Evolutionary conservation across 2,329 filamentous ascomycete genomes (phyloP).

Genomic region (Escovopsis sp.): DNA sequence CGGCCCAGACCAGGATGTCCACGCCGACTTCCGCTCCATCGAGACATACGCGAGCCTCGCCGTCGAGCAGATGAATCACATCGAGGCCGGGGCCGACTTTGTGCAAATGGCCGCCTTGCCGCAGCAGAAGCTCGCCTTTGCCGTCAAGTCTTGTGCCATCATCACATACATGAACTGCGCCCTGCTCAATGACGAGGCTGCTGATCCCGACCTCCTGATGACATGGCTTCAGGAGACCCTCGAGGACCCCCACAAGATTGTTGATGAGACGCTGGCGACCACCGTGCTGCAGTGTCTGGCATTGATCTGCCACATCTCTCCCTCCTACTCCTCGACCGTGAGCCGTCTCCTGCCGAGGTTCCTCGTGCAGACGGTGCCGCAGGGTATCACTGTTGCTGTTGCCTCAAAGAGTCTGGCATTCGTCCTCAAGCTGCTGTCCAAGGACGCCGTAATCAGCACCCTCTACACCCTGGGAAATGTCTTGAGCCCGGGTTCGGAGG

Average conservation of each 20-base stretch:
- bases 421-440: slow-evolving; percentile 67
- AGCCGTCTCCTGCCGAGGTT: slow-evolving; percentile 72
- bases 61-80: slow-evolving; percentile 65
- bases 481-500: slow-evolving; percentile 56
- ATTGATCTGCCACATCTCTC: slow-evolving; percentile 61
- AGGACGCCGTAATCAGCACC: slow-evolving; percentile 88
- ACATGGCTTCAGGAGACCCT: slow-evolving; percentile 76
- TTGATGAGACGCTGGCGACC: slow-evolving; percentile 60
- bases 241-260: slow-evolving; percentile 67
- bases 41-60: slow-evolving; percentile 58
- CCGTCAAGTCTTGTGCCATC: slow-evolving; percentile 70
- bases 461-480: slow-evolving; percentile 95
- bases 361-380: slow-evolving; percentile 69
- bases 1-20: slow-evolving; percentile 19
- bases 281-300: slow-evolving; percentile 71
- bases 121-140: slow-evolving; percentile 75
- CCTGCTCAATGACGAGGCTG: slow-evolving; percentile 65
- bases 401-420: slow-evolving; percentile 77
- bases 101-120: slow-evolving; percentile 63
- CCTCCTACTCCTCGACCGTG: slow-evolving; percentile 57
- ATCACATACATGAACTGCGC: slow-evolving; percentile 77
- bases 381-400: slow-evolving; percentile 52
- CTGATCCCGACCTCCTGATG: slow-evolving; percentile 65
- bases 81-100: slow-evolving; percentile 86
- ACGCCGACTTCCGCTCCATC: slow-evolving; percentile 40